A percentile compares a stretch with the other conserved stretches of the same genome.
Evolutionary conservation across 2,329 filamentous ascomycete species (phyloP).

Genomic region (Bipolaris bicolor): DNA sequence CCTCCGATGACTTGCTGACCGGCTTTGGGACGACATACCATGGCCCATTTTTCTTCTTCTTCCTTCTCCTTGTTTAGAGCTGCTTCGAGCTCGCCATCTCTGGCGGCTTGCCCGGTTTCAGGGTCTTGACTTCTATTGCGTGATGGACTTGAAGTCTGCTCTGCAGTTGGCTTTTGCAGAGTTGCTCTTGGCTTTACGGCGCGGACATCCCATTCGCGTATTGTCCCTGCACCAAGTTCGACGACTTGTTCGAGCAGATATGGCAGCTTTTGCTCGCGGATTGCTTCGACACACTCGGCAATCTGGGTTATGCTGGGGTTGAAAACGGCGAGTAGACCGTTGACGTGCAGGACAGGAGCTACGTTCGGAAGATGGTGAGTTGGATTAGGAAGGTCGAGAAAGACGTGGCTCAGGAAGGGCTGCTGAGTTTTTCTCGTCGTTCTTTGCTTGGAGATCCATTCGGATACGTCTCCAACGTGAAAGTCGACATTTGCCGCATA

Average conservation of each 20-base stretch:
- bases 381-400: conserved; percentile 74
- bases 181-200: conserved; percentile 53
- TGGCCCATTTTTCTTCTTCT: conserved; percentile 42
- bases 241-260: conserved; percentile 65
- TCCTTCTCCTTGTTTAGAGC: conserved; percentile 33
- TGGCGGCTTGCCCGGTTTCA: conserved; percentile 29
- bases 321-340: conserved; percentile 73
- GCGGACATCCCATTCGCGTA: conserved; percentile 69
- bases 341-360: conserved; percentile 64
- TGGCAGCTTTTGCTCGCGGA: conserved; percentile 61
- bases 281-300: conserved; percentile 64
- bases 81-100: conserved; percentile 39
- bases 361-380: conserved; percentile 60
- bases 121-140: conserved; percentile 23
- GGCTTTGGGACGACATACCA: conserved; percentile 48
- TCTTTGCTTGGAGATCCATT: conserved; percentile 64
- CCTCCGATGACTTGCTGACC: conserved; percentile 45
- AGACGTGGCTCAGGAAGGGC: conserved; percentile 73
- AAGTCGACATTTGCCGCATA: conserved; percentile 77
- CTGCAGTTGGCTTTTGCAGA: conserved; percentile 27
- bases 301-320: conserved; percentile 81
- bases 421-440: conserved; percentile 38
- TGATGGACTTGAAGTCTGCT: conserved; percentile 15
- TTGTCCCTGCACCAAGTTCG: conserved; percentile 62
- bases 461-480: conserved; percentile 69